Base-by-base conservation (phyloP, 2,329 filamentous ascomycete genomes). In the Fusarium sp. region DNA sequence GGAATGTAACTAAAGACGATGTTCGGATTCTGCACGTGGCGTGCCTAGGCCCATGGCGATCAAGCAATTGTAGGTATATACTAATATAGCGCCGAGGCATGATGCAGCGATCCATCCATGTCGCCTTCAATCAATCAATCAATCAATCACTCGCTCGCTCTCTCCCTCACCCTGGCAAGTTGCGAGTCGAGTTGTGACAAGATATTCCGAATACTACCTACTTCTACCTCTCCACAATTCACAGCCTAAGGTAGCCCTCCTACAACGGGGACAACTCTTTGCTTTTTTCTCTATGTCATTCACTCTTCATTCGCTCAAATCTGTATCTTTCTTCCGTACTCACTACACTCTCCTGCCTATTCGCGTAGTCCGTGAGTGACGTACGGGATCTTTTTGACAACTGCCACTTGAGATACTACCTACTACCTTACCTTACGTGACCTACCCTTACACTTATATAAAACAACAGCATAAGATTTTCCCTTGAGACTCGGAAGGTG, bases 1-100 rank as follows among this genome's bases (percentile, higher is more conserved):
- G 66, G 54, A 61, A 72, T 72, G 65, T 29, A 39, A 27, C 25
- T 27, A 45, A 54, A 39, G 27, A 31, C 44, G n/a, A 45, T 66
- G 39, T 61, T 66, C 56, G 39, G 66, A 44, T 42, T 63, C 46
- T 46, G 49, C 66, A 61, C 66, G 60, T 70, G 66, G 60, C 66
- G 48, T 33, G 44, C 55, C 54, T 48, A 37, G 63, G 44, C 29
- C 31, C 25, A 42, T 31, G 35, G 56, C 41, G 52, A 58, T 37
- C 29, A 55, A 52, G 35, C 19, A 52, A 39, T 37, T 51, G 56
- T 25, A 49, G 27, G 27, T 33, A 19, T 37, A 19, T 19, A 33
- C 44, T 46, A 46, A 29, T 27, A n/a, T 27, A 33, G 67, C 41
- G 66, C 60, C 56, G 66, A 60, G 66, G 45, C 33, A 56, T 37